Conservation (phyloP, 2,329 filamentous ascomycete genomes). For the Aspergillus eucalypticola region DNA sequence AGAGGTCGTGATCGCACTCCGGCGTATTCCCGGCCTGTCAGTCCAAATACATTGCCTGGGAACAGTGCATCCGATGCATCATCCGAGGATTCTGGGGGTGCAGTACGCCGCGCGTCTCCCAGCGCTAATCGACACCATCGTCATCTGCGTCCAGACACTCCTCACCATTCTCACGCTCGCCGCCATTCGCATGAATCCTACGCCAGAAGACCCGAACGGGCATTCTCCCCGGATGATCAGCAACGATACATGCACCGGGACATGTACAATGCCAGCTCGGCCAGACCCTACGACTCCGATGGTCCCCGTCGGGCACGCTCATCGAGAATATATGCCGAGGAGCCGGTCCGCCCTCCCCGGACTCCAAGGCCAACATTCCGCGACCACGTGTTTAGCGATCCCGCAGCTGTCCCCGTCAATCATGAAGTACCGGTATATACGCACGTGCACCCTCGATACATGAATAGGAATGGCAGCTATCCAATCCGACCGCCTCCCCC, state of each 20-base stretch:
- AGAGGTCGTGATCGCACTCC: constrained; percentile 25
- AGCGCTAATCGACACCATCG: constrained; percentile 18
- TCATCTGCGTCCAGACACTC: constrained; percentile 16
- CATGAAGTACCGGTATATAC: constrained; percentile 14
- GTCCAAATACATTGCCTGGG: constrained; percentile 21
- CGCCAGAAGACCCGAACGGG: constrained; percentile 29
- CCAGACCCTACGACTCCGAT: constrained; percentile 23
- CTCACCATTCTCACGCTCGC: constrained; percentile 26
- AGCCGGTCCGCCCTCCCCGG: constrained; percentile 13
- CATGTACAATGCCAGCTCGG: constrained; percentile 7
- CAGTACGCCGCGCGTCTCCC: constrained; percentile 9
- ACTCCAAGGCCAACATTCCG: constrained; percentile 13
- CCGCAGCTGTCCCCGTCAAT: constrained; percentile 11
- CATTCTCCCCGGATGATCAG: constrained; percentile 29
- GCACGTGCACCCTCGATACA: constrained; percentile 18
- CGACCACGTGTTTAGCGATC: constrained; percentile 21
- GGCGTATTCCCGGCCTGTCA: constrained; percentile 20
- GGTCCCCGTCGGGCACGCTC: constrained; percentile 17
- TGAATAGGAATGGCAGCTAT: constrained; percentile 15
- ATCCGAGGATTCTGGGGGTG: constrained; percentile 29
- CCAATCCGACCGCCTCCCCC: constrained; percentile 25
- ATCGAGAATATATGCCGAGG: constrained; percentile 16
- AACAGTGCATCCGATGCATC: constrained; percentile 31
- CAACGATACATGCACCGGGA: constrained; percentile 13
- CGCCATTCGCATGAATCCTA: constrained; percentile 43